Percentiles rank a stretch among this genome's conserved stretches.
These are phyloP conservation scores for Tricholoma matsutake DNA, from an alignment of 768 basidiomycete genomes.

Conservation along the genomic window DNA sequence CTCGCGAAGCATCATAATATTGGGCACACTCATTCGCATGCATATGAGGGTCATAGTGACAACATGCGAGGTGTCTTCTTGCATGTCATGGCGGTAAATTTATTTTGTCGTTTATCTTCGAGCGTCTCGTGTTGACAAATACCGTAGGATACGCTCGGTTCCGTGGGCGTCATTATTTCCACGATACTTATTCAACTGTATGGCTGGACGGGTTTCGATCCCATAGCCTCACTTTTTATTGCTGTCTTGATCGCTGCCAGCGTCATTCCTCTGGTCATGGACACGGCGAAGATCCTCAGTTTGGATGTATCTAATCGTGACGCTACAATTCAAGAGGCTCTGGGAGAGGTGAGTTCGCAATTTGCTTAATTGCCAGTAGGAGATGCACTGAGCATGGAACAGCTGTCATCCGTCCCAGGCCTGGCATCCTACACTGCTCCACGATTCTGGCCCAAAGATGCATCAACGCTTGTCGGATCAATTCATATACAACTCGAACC, in stretches of 20 bases:
- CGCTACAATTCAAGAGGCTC: constrained; percentile 49
- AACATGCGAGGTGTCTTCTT: constrained; percentile 99
- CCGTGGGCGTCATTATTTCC: constrained; percentile 96
- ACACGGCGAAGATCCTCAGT: constrained; percentile 84
- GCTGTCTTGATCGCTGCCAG: constrained; percentile 93
- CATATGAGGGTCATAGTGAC: constrained; percentile 86
- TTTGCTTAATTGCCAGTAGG: not conserved
- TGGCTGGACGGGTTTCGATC: constrained; percentile 99
- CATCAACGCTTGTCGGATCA: constrained; percentile 80
- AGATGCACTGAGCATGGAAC: not conserved
- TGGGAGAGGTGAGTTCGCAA: constrained; percentile 53
- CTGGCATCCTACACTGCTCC: constrained; percentile 77
- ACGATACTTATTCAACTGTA: constrained; percentile 94
- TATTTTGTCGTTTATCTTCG: not conserved
- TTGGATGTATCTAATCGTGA: constrained; percentile 77
- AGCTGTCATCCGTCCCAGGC: constrained; percentile 78
- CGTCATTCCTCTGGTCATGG: constrained; percentile 92
- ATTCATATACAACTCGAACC: constrained; percentile 86
- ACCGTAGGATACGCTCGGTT: constrained; percentile 85
- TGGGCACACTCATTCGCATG: constrained; percentile 44
- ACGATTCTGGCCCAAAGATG: constrained; percentile 96
- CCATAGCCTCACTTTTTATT: constrained; percentile 95
- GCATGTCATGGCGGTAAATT: constrained; percentile 89
- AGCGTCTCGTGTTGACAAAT: not conserved
- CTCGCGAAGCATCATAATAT: constrained; percentile 42